Base-by-base conservation (phyloP, 768 basidiomycete genomes). In the Kondoa malvinella region DNA sequence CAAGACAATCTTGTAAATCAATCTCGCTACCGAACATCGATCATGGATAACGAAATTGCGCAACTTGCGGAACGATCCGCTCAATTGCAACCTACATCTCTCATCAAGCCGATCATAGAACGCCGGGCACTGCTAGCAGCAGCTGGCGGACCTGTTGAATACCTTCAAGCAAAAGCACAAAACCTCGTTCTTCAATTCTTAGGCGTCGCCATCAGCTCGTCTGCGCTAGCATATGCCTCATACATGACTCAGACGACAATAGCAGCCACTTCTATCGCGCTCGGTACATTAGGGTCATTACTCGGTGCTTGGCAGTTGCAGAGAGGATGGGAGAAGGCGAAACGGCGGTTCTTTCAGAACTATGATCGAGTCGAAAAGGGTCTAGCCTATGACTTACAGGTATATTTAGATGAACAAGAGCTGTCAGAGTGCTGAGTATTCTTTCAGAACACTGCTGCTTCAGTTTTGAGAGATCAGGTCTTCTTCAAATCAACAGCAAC, bases 111-210 rank as follows among this genome's bases (percentile, higher is more conserved):
- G 1, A 57, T 74, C 65, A 4, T 27, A 0, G 25, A 1, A 33
- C 69, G 74, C 0, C 64, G 72, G 1, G n/a, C 30, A 30, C 72
- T 72, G 61, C 59, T 75, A 32, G 66, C 68, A 3, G 60, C 71
- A 0, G 60, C 71, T 1, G 72, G 72, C 30, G 69, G 72, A 1
- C 72, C 73, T 1, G 64, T 69, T 58, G 68, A 71, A 3, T 21
- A 57, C 16, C 68, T 75, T 3, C 74, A 75, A 27, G 30, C 57
- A 2, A 69, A 68, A 0, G 71, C 73, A 1, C 74, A 75, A 61
- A 27, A 15, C 14, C 64, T 66, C 25, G 58, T 72, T n/a, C 29
- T 68, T 0, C 56, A 40, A 16, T 62, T 67, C 2, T 69, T 66
- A 29, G 16, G n/a, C 17, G 29, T 69, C 15, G 26, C 29, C 2